Conservation (phyloP, 805 yeast genomes). For the Kazachstania africana region DNA sequence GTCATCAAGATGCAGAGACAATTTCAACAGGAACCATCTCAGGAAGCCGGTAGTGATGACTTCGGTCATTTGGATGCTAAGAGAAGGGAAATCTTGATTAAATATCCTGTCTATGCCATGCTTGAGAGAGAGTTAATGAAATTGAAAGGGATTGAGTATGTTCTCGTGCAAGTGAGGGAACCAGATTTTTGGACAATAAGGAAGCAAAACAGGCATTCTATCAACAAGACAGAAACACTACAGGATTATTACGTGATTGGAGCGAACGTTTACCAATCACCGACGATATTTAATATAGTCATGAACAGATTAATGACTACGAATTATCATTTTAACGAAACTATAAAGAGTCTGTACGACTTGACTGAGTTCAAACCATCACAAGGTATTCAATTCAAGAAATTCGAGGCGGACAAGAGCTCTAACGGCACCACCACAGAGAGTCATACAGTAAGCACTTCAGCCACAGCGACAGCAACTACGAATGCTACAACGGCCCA, state of each 20-base stretch:
- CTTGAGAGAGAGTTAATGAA: slow-evolving; percentile 51
- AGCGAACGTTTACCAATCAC: slow-evolving; percentile 87
- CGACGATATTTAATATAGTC: slow-evolving; percentile 58
- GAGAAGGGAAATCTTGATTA: slow-evolving; percentile 14
- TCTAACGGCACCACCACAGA: too few relatives aligned
- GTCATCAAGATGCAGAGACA: slow-evolving; percentile 92
- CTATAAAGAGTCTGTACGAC: slow-evolving; percentile 35
- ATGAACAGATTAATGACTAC: slow-evolving; percentile 57
- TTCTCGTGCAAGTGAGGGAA: slow-evolving; percentile 61
- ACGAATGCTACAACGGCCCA: slow-evolving; percentile 5
- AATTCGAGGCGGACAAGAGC: too few relatives aligned
- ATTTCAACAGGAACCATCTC: slow-evolving; percentile 27
- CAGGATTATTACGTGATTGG: slow-evolving; percentile 84
- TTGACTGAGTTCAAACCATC: slow-evolving; percentile 49
- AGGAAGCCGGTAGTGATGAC: slow-evolving; percentile 4
- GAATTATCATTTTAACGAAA: slow-evolving; percentile 31
- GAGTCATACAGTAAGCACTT: too few relatives aligned
- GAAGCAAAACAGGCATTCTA: slow-evolving; percentile 57
- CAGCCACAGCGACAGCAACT: slow-evolving; percentile 3
- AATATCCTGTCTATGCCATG: slow-evolving; percentile 24
- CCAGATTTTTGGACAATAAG: slow-evolving; percentile 90
- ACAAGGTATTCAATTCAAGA: slow-evolving; percentile 32
- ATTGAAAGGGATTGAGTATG: slow-evolving; percentile 80
- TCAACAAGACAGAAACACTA: slow-evolving; percentile 31
- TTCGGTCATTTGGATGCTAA: slow-evolving; percentile 14